A percentile compares a stretch with the other conserved stretches of the same genome.
These are phyloP conservation scores for Cyclanthera cordifolia DNA, from an alignment of 306 rosid genomes.

Conservation along the genomic window DNA sequence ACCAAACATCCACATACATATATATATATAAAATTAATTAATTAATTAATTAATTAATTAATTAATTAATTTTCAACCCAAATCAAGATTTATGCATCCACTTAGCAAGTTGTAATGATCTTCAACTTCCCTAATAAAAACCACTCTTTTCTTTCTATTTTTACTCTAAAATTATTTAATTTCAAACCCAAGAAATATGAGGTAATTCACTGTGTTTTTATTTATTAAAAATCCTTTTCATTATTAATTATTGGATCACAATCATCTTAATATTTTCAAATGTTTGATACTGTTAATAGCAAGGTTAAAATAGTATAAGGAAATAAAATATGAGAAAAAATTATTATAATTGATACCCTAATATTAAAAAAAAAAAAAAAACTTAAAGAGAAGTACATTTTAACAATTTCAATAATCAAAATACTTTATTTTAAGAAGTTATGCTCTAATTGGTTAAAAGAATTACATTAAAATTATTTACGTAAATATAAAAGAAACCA, in stretches of 20 bases:
- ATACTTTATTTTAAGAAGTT: too few relatives aligned
- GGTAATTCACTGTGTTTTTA: neutral
- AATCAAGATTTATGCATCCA: conserved; percentile 1
- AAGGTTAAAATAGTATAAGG: too few relatives aligned
- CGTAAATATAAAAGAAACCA: too few relatives aligned
- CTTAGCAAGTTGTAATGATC: conserved; percentile 4
- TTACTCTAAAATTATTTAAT: neutral
- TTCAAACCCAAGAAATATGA: neutral
- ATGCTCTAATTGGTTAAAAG: too few relatives aligned
- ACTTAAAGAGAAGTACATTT: too few relatives aligned
- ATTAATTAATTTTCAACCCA: conserved; percentile 1
- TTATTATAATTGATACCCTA: too few relatives aligned
- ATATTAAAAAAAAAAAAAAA: too few relatives aligned
- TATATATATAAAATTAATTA: too few relatives aligned
- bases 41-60: too few relatives aligned
- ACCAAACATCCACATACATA: conserved; percentile 1
- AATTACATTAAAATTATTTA: too few relatives aligned
- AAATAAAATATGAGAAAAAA: too few relatives aligned
- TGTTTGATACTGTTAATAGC: neutral
- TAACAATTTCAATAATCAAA: too few relatives aligned
- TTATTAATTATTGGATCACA: neutral
- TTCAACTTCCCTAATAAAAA: neutral
- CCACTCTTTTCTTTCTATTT: neutral
- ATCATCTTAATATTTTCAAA: neutral
- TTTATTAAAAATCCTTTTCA: neutral